Evolutionary conservation across 1,139 yeast genomes (phyloP), one percentile per base, ranked within the genome.

Genomic region (Eremothecium sinecaudum): DNA sequence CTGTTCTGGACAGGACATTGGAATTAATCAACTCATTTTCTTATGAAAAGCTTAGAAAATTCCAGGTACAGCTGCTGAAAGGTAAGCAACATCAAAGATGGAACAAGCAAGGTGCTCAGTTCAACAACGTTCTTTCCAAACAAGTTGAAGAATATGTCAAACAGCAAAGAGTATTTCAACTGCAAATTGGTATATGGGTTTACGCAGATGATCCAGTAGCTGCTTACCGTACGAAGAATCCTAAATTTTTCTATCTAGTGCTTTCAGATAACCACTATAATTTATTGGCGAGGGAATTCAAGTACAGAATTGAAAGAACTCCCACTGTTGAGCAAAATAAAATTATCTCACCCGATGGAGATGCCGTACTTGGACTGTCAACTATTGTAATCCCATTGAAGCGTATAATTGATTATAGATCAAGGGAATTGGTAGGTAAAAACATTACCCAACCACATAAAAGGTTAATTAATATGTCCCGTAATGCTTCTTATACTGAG

Each of bases 171-270:
- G 74, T 79, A 29, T 61, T 79, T 36, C 77, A 77, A 48, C 59
- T 84, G 34, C 72, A 83, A 27, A 74, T 73, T 46, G 94, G 95
- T 3, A 72, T 83, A 2, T 83, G 94, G 94, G 90, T 81, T n/a
- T 77, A 66, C 48, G 69, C 79, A 3, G 80, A 75, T 35, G 62
- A 67, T 35, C 84, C 84, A 31, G 66, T 75, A 2, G 14, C 11
- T 10, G 74, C 71, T 37, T 52, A 63, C 16, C 54, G 57, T 28
- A 43, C 46, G 2, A 43, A 47, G n/a, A 40, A 42, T 17, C 56
- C 59, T 2, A 58, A 66, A 43, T 65, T 69, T 39, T 76, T 67
- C 51, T 82, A 73, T 52, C 65, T 82, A 27, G 66, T 74, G 7
- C 61, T 83, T 28, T 76, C 90, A 2, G 84, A 92, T n/a, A 78